These are phyloP conservation scores for Mycena amicta DNA, from an alignment of 768 basidiomycete species.

Conservation along the genomic window DNA sequence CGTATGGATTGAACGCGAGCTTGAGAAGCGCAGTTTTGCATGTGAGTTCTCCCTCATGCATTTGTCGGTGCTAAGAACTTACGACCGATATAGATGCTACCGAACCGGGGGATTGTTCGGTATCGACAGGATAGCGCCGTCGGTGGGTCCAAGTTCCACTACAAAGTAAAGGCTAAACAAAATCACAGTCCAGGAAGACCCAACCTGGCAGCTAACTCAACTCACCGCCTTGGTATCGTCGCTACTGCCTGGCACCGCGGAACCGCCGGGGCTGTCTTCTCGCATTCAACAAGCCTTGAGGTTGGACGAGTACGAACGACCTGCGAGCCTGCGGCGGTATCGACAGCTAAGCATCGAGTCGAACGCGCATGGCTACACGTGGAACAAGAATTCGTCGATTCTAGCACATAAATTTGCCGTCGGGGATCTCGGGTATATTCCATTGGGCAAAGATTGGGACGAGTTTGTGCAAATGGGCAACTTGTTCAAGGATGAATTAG, in stretches of 20 bases:
- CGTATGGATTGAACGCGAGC: conserved; percentile 46
- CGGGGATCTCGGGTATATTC: conserved; percentile 51
- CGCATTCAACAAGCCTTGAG: conserved; percentile 35
- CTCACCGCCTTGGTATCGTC: conserved; percentile 40
- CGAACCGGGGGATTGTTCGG: conserved; percentile 38
- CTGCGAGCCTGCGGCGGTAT: conserved; percentile 35
- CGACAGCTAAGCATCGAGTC: conserved; percentile 40
- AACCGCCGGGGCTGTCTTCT: conserved; percentile 32
- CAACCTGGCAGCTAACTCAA: conserved; percentile 38
- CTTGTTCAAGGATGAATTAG: conserved; percentile 34
- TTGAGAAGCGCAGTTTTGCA: conserved; percentile 38
- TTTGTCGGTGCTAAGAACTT: not conserved
- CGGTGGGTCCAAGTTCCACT: conserved; percentile 2
- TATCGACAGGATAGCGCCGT: conserved; percentile 25
- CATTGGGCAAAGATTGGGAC: conserved; percentile 35
- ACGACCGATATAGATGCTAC: conserved; percentile 47
- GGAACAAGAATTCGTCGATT: conserved; percentile 41
- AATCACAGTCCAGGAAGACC: conserved; percentile 30
- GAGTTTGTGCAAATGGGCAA: conserved; percentile 44
- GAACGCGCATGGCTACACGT: conserved; percentile 39
- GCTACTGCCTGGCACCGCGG: conserved; percentile 39
- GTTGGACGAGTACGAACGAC: conserved; percentile 33
- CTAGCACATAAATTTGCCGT: conserved; percentile 42
- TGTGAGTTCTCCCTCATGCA: conserved; percentile 25
- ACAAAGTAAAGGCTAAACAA: conserved; percentile 4